Evolutionary conservation across 2,329 filamentous ascomycete genomes (phyloP), one percentile per base, ranked within the genome.

Genomic region (Alternaria arbusti): DNA sequence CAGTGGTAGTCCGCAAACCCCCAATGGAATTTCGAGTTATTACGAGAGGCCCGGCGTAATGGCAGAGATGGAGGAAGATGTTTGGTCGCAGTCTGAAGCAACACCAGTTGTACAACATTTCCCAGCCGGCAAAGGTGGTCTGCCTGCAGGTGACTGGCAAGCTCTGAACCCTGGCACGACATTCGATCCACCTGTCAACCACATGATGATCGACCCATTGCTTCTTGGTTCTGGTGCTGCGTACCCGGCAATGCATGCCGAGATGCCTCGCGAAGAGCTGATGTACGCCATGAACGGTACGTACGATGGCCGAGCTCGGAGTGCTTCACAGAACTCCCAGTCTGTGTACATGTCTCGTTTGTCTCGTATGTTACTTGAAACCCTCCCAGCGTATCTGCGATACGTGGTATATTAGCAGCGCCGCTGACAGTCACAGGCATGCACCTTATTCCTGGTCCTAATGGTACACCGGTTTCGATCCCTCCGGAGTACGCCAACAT

Each of bases 161-260:
- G 64, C 64, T 17, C 60, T 79, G 45, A 69, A 74, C 17, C 61
- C 74, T 50, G 71, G 70, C 58, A 63, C 73, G 13, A 60, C 66
- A 23, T 79, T 76, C 51, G 66, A 74, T 26, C 67, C 73, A 15
- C 76, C 74, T 43, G 74, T 74, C 40, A 76, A 74, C 59, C 75
- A 79, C 32, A 78, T 78, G 70, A 78, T 79, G 76, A 79, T 79
- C 36, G 77, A 79, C 54, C 77, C 77, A 13, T 59, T 78, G 22
- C 65, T 79, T 25, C 65, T 79, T 15, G 75, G 75, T n/a, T 70
- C 75, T 23, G 72, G 71, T 9, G 73, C 74, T 45, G 62, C 70
- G 7, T 74, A 76, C 20, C 65, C 72, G 15, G 64, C 68, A 17
- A 77, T 79, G 68, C 76, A 78, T 32, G 59, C 70, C n/a, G 70